Evolutionary conservation across 306 rosid genomes (phyloP).

Genomic region (Luffa aegyptiaca): DNA sequence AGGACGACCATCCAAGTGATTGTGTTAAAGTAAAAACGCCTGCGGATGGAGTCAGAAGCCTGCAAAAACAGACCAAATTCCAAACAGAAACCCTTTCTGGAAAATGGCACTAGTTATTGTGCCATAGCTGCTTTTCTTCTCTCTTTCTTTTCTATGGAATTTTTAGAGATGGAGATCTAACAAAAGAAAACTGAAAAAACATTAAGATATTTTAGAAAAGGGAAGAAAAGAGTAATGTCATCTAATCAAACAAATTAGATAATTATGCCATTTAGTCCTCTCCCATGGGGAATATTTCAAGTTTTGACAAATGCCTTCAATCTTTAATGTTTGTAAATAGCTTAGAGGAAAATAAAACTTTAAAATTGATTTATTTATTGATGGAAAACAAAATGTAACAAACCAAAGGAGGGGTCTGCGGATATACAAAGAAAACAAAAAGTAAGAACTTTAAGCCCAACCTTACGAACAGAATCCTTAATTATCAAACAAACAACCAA

Average conservation of each 20-base stretch:
- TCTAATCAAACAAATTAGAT: background rate
- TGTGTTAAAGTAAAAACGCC: conserved; percentile 1
- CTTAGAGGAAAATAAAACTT: background rate
- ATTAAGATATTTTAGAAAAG: background rate
- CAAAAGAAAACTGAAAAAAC: background rate
- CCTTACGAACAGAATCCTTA: background rate
- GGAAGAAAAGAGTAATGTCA: background rate
- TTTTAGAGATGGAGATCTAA: background rate
- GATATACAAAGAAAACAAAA: background rate
- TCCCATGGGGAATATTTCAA: background rate
- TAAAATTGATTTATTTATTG: background rate
- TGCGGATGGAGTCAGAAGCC: conserved; percentile 7
- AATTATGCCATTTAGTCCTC: background rate
- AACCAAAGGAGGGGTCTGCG: background rate
- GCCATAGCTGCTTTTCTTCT: background rate
- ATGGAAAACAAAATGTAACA: background rate
- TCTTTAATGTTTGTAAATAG: background rate
- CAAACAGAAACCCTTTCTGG: conserved; percentile 3
- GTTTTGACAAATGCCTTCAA: background rate
- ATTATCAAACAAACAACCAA: background rate
- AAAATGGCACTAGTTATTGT: background rate
- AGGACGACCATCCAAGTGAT: background rate
- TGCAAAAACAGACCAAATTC: conserved; percentile 10
- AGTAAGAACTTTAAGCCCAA: background rate
- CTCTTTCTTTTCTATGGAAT: background rate